These are phyloP conservation scores for Candida caryicola DNA, from an alignment of 805 yeast species.

Conservation along the genomic window DNA sequence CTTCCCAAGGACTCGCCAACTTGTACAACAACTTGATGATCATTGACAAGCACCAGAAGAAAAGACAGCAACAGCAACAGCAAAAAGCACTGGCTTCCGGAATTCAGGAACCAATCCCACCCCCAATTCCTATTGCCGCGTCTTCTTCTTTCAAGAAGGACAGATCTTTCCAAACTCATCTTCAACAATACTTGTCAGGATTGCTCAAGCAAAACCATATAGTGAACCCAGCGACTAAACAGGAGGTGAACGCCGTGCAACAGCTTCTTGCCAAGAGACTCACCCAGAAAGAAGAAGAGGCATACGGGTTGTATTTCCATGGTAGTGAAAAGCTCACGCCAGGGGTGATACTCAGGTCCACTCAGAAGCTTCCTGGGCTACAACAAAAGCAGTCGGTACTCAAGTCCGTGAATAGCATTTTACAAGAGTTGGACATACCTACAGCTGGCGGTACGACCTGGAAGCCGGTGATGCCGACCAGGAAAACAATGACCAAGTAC, in stretches of 20 bases:
- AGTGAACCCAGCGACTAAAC: constrained; percentile 23
- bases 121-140: constrained; percentile 56
- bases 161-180: constrained; percentile 42
- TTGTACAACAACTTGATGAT: constrained; percentile 75
- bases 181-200: constrained; percentile 42
- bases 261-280: constrained; percentile 53
- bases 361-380: constrained; percentile 44
- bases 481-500: constrained; percentile 68
- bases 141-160: constrained; percentile 47
- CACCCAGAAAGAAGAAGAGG: constrained; percentile 74
- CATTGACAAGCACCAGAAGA: constrained; percentile 59
- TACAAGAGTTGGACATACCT: constrained; percentile 79
- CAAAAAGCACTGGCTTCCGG: constrained; percentile 12
- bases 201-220: constrained; percentile 33
- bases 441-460: constrained; percentile 46
- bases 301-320: constrained; percentile 79
- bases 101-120: constrained; percentile 50
- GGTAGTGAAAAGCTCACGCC: constrained; percentile 64
- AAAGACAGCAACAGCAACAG: constrained; percentile 45
- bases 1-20: constrained; percentile 88
- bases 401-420: constrained; percentile 65
- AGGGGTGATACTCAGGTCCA: constrained; percentile 81
- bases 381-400: constrained; percentile 66
- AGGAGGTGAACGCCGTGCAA: constrained; percentile 39
- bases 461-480: constrained; percentile 87